Evolutionary conservation across 108 stramenopile genomes (phyloP), one percentile per base, ranked within the genome.

Genomic region (Fragilaria radians): DNA sequence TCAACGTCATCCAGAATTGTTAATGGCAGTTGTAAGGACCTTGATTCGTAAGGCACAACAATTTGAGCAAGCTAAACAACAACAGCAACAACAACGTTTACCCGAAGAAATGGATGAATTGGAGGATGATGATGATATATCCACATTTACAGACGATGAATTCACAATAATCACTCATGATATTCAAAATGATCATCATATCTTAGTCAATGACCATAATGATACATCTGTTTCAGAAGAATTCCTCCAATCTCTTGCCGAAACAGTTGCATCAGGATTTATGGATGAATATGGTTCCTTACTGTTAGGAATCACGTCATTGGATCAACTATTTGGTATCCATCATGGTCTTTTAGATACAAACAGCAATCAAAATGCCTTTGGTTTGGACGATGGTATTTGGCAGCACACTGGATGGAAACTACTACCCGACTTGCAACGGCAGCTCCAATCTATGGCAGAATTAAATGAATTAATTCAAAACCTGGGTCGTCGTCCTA

Each of bases 331-430:
- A 0, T 83, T 87, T 72, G 86, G 86, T 19, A 68, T 70, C 30
- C 63, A 80, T 54, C 86, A 87, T 65, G 74, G 78, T 32, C 46
- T 83, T 46, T 52, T 83, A 4, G 61, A 73, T 54, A 51, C 70
- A 28, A 7, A 29, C 1, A 28, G 32, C 11, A 46, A 17, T 42
- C 5, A 54, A 27, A 25, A 31, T 31, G 78, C 79, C 2, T 87
- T 82, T 62, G 82, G 86, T 28, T 34, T 83, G n/a, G 48, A 77
- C 4, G 80, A 87, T 58, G 86, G 86, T 23, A 62, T 87, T 23
- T 87, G 86, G 86, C 33, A 64, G 7, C 79, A 87, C 48, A 59
- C 63, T 23, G 86, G 86, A 28, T 87, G 86, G 86, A 52, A 71
- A 54, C 46, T 66, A 4, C 47, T 87, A 33, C 86, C 76, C 3